These are phyloP conservation scores for Drechslera avenae DNA, from an alignment of 2,329 filamentous ascomycete species.

Conservation along the genomic window DNA sequence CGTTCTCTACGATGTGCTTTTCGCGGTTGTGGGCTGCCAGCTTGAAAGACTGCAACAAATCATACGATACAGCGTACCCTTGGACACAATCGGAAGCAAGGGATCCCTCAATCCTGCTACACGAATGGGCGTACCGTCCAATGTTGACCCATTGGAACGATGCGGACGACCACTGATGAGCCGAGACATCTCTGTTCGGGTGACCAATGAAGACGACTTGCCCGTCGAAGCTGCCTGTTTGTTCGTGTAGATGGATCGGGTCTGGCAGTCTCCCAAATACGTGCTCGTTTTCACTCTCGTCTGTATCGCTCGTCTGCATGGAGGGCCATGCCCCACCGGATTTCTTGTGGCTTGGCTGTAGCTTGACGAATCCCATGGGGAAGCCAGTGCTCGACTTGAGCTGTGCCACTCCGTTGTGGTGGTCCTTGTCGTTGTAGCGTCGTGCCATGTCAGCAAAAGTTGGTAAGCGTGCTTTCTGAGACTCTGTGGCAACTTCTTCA, in stretches of 20 bases:
- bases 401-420: constrained; percentile 16
- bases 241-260: constrained; percentile 45
- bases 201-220: constrained; percentile 55
- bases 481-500: neutral
- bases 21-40: constrained; percentile 49
- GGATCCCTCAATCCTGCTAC: constrained; percentile 52
- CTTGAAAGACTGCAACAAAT: constrained; percentile 52
- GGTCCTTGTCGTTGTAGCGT: constrained; percentile 19
- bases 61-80: constrained; percentile 42
- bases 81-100: constrained; percentile 50
- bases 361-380: constrained; percentile 26
- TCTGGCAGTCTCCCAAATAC: constrained; percentile 53
- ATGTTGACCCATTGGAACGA: constrained; percentile 54
- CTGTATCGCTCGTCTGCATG: constrained; percentile 26
- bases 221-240: constrained; percentile 44
- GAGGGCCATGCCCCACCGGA: constrained; percentile 32
- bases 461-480: neutral
- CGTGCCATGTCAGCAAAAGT: constrained; percentile 43
- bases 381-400: constrained; percentile 23
- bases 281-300: constrained; percentile 20
- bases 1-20: constrained; percentile 16
- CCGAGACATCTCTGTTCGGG: constrained; percentile 54
- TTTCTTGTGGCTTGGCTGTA: constrained; percentile 28
- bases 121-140: constrained; percentile 51
- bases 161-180: constrained; percentile 52